These are phyloP conservation scores for Auriscalpium orientale DNA, from an alignment of 768 basidiomycete genomes.

Conservation along the genomic window DNA sequence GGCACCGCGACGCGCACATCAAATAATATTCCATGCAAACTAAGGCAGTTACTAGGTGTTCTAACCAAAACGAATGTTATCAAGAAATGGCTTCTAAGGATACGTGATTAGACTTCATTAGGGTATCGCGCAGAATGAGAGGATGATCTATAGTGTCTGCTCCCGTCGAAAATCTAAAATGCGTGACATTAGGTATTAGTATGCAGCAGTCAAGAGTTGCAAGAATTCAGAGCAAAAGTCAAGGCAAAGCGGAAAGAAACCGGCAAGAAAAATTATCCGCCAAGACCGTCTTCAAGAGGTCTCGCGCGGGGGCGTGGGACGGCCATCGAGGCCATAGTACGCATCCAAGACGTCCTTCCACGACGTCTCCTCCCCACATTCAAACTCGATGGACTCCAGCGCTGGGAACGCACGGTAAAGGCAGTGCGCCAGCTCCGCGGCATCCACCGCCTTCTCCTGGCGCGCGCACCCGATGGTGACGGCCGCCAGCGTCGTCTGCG, in stretches of 20 bases:
- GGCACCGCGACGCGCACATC: no score
- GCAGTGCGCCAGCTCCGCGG: conserved; percentile 9
- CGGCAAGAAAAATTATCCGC: not conserved
- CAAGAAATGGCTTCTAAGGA: no score
- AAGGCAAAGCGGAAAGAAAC: not conserved
- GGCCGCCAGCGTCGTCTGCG: conserved; percentile 11
- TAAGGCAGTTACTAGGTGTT: no score
- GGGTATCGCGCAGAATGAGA: not conserved
- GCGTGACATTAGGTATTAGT: not conserved
- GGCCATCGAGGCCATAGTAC: conserved; percentile 6
- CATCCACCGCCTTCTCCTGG: conserved; percentile 7
- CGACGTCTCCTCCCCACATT: conserved; percentile 9
- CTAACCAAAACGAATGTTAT: no score
- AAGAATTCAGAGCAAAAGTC: not conserved
- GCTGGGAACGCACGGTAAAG: conserved; percentile 11
- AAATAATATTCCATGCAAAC: no score
- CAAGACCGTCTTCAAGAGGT: not conserved
- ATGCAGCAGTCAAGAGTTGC: not conserved
- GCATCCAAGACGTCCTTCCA: conserved; percentile 12
- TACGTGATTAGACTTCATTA: not conserved
- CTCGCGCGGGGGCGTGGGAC: not conserved
- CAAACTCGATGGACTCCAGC: conserved; percentile 11
- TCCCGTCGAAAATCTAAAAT: not conserved
- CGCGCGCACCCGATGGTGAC: conserved; percentile 18
- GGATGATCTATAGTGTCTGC: not conserved